These are phyloP conservation scores for Hypseocharis bilobata DNA, from an alignment of 441 rosid species.

Conservation along the genomic window DNA sequence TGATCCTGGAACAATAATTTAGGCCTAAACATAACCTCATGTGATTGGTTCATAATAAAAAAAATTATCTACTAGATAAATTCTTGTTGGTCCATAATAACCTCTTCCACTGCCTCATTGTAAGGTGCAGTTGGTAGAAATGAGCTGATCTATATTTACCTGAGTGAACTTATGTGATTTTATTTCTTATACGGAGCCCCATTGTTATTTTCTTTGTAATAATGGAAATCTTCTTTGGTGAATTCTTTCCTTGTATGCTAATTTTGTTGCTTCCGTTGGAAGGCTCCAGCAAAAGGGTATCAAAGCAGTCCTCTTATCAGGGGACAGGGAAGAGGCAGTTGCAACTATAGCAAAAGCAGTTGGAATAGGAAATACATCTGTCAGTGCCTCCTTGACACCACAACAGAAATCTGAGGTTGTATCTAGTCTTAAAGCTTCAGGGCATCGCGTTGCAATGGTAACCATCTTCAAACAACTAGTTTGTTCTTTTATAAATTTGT, in stretches of 20 bases:
- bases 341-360: slow-evolving; percentile 64
- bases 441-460: slow-evolving; percentile 85
- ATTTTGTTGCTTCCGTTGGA: slow-evolving; percentile 13
- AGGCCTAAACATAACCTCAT: not conserved
- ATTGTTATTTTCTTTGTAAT: not conserved
- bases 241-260: not conserved
- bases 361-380: slow-evolving; percentile 51
- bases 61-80: not conserved
- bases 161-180: not conserved
- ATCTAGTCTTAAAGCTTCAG: slow-evolving; percentile 65
- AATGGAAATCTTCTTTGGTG: not conserved
- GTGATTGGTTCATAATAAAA: not conserved
- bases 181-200: not conserved
- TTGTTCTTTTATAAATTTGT: slow-evolving; percentile 14
- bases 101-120: not conserved
- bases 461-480: slow-evolving; percentile 3
- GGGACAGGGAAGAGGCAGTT: slow-evolving; percentile 96
- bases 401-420: slow-evolving; percentile 60
- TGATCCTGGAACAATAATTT: not conserved
- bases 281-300: slow-evolving; percentile 79
- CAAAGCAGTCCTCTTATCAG: slow-evolving; percentile 69
- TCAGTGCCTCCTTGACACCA: slow-evolving; percentile 67
- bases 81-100: no score
- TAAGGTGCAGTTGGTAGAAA: not conserved
- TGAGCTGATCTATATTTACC: not conserved